Base-by-base conservation (phyloP, 257 asterid species). In the Rubia yunnanensis region DNA sequence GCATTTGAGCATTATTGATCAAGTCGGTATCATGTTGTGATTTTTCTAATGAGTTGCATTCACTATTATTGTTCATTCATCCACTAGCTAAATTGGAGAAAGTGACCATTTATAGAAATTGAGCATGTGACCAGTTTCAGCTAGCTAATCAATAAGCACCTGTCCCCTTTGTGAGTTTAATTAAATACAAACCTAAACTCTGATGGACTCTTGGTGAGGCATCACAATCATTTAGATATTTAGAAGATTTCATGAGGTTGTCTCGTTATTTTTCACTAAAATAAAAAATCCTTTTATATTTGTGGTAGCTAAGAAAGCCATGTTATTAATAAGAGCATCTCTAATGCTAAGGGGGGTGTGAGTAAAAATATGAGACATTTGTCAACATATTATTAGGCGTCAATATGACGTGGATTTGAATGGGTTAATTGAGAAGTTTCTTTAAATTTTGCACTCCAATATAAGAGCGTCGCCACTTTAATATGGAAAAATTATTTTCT, bases 171-270 rank as follows among this genome's bases (percentile, higher is more conserved):
- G 39, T 41, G 34, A 22, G 14, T 64, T 44, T 44, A 46, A 59
- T 28, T 28, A 17, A 58, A 3, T 26, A 5, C n/a, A 53, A 65
- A 65, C 69, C 31, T 68, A 26, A 68, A 31, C 38, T 20, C 4
- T 28, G 35, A 22, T 44, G 52, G 52, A 44, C 4, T 44, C 78
- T 76, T 71, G 87, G 74, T 78, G 84, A 73, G 10, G 44, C 72
- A 72, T 79, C 78, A 68, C 78, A 68, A 78, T 72, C 52, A 55
- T 41, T 26, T 27, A 64, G 38, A 68, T 56, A 64, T 30, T 67
- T 55, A 55, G 10, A 55, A 20, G 57, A 50, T 50, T 18, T 50
- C 57, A 7, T 20, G 53, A 64, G 0, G 1, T 70, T 66, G 75
- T 70, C 72, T 53, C 2, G 66, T 65, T 70, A 64, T 74, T 38